These are phyloP conservation scores for Taphrina flavorubra DNA, from an alignment of 1,139 yeast species.

Conservation along the genomic window DNA sequence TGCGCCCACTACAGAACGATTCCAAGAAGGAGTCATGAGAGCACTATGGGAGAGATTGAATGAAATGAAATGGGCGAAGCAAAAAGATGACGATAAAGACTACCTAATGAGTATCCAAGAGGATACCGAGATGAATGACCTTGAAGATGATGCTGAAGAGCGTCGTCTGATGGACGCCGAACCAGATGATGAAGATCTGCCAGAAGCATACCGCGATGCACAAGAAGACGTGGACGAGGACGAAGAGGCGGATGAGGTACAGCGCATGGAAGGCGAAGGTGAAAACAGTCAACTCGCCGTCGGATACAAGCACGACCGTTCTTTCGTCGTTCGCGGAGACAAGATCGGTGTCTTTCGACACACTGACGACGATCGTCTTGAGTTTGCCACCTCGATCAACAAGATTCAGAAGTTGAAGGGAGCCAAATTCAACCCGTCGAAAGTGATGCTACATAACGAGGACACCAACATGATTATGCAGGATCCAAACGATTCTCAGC, in stretches of 20 bases:
- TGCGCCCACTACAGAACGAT: conserved; percentile 56
- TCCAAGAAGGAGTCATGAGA: conserved; percentile 61
- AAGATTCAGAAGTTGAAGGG: conserved; percentile 64
- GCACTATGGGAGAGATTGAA: conserved; percentile 69
- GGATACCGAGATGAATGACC: conserved; percentile 53
- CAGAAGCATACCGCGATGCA: conserved; percentile 45
- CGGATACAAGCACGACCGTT: conserved; percentile 70
- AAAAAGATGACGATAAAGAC: conserved; percentile 56
- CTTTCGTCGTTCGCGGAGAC: conserved; percentile 79
- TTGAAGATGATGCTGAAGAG: conserved; percentile 51
- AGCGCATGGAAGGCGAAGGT: conserved; percentile 47
- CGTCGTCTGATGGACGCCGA: conserved; percentile 44
- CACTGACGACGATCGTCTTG: conserved; percentile 58
- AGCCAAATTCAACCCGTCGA: conserved; percentile 62
- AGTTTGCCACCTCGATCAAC: conserved; percentile 70
- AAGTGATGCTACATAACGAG: conserved; percentile 75
- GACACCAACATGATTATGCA: conserved; percentile 73
- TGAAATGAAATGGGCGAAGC: conserved; percentile 58
- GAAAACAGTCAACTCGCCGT: conserved; percentile 71
- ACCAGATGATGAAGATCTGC: conserved; percentile 30
- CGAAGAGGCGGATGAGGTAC: conserved; percentile 44
- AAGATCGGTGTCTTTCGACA: conserved; percentile 79
- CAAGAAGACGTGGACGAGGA: conserved; percentile 48
- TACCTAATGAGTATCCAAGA: conserved; percentile 59
- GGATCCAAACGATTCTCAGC: conserved; percentile 56